A percentile compares a stretch with the other conserved stretches of the same genome.
Evolutionary conservation across 2,329 filamentous ascomycete genomes (phyloP).

Genomic region (Ambrosiella beaveri): DNA sequence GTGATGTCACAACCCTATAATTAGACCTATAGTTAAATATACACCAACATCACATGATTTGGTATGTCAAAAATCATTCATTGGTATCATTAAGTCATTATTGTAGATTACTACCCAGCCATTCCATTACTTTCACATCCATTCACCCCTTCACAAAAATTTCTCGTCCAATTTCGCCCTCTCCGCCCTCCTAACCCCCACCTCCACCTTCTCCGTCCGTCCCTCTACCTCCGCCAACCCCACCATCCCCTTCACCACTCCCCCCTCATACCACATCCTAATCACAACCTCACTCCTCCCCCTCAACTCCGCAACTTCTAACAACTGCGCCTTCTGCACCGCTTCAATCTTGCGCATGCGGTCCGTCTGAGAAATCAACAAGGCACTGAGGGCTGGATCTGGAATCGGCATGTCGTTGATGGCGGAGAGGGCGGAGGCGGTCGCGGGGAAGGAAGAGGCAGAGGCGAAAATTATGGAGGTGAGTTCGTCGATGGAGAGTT

Average conservation of each 20-base stretch:
- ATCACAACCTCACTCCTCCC: constrained; percentile 44
- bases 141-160: not conserved
- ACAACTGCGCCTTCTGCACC: constrained; percentile 42
- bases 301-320: constrained; percentile 46
- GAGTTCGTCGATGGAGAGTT: constrained; percentile 34
- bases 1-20: not conserved
- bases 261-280: constrained; percentile 56
- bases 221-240: constrained; percentile 56
- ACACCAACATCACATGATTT: no score
- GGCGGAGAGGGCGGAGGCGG: constrained; percentile 39
- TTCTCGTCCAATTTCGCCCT: constrained; percentile 35
- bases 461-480: constrained; percentile 38
- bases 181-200: constrained; percentile 46
- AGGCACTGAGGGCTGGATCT: constrained; percentile 35
- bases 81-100: not conserved
- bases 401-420: constrained; percentile 39
- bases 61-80: not conserved
- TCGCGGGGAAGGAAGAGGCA: constrained; percentile 36
- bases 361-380: constrained; percentile 39
- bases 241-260: constrained; percentile 49
- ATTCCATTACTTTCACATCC: not conserved
- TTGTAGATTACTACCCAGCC: not conserved
- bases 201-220: constrained; percentile 47
- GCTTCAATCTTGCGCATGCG: constrained; percentile 44
- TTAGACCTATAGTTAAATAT: no score